Base-by-base conservation (phyloP, 2,329 filamentous ascomycete genomes). In the Coniochaeta hoffmannii region DNA sequence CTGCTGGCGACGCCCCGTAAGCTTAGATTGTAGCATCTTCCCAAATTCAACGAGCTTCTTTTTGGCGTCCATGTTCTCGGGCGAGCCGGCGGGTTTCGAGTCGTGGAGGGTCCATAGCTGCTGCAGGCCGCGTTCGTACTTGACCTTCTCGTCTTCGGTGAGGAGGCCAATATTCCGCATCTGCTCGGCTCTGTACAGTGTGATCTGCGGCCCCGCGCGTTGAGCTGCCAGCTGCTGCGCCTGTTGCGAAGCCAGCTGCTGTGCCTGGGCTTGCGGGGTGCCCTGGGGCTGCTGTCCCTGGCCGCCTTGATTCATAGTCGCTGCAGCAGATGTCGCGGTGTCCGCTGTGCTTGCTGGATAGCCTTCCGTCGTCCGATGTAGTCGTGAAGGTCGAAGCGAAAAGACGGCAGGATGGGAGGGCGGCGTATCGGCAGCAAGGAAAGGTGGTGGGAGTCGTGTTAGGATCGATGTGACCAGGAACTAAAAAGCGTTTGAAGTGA, bases 21-120 rank as follows among this genome's bases (percentile, higher is more conserved):
- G 73, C 66, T 83, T 85, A 0, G 66, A 67, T 3, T 75, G 68
- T 2, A 87, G 73, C 68, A 82, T 83, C 44, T 75, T 75, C 0
- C 82, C 82, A 63, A 87, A 86, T 9, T 86, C 81, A 7, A 71
- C 66, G 22, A 87, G 79, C 68, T 85, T 86, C 38, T 75, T 74
- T 59, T 76, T 77, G 0, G 83, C 82, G 0, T 72, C 70, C 24
- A 73, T 66, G 49, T 84, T 76, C 22, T 78, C 74, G 0, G 63
- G 62, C 3, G 79, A 80, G 22, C 78, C 77, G 1, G 73, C 70
- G 0, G 75, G 66, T 0, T 72, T 68, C 19, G 72, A 76, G 56
- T 79, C 76, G 49, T 80, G 76, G 38, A 80, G 73, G 22, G 69
- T 73, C 77, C 81, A 87, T 0, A 86, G 69, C 1, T 69, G 64